These are phyloP conservation scores for Peronospora belbahrii DNA, from an alignment of 352 stramenopile genomes.

Conservation along the genomic window DNA sequence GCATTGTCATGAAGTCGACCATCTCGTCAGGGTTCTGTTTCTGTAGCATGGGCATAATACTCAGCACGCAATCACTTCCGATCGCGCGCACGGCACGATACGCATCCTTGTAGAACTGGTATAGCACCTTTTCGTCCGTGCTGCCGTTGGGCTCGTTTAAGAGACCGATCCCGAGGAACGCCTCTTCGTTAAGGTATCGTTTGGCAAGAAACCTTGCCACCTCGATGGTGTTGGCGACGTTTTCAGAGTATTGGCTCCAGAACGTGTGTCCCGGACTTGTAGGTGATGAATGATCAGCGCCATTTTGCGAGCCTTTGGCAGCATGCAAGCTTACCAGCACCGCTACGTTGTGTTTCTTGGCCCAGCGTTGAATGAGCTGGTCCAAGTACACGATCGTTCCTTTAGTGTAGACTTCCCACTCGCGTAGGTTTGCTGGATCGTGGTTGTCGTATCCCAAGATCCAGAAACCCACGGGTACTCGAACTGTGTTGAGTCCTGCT, in stretches of 20 bases:
- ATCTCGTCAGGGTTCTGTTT: slow-evolving; percentile 52
- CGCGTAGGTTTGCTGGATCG: slow-evolving; percentile 22
- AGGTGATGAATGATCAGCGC: slow-evolving; percentile 32
- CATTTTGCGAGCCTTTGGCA: slow-evolving; percentile 51
- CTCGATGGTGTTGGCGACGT: slow-evolving; percentile 52
- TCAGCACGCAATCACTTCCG: slow-evolving; percentile 61
- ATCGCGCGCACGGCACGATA: slow-evolving; percentile 50
- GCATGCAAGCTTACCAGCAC: slow-evolving; percentile 47
- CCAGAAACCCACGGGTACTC: slow-evolving; percentile 54
- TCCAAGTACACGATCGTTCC: slow-evolving; percentile 39
- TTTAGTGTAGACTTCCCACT: slow-evolving; percentile 36
- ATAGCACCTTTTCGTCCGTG: slow-evolving; percentile 41
- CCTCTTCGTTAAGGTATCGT: slow-evolving; percentile 52
- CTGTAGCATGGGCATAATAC: slow-evolving; percentile 47
- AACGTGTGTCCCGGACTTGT: slow-evolving; percentile 31
- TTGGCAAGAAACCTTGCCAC: slow-evolving; percentile 43
- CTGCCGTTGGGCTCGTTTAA: slow-evolving; percentile 57
- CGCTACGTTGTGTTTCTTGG: slow-evolving; percentile 40
- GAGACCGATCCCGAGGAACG: slow-evolving; percentile 65
- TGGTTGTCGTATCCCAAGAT: slow-evolving; percentile 38
- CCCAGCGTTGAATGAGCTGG: slow-evolving; percentile 38
- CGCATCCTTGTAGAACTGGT: slow-evolving; percentile 68
- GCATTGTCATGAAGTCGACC: slow-evolving; percentile 43
- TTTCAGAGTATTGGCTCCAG: slow-evolving; percentile 56
- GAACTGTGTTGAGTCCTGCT: slow-evolving; percentile 47